These are phyloP conservation scores for Moesziomyces globuligerus DNA, from an alignment of 1,284 basidiomycete genomes.

Conservation along the genomic window DNA sequence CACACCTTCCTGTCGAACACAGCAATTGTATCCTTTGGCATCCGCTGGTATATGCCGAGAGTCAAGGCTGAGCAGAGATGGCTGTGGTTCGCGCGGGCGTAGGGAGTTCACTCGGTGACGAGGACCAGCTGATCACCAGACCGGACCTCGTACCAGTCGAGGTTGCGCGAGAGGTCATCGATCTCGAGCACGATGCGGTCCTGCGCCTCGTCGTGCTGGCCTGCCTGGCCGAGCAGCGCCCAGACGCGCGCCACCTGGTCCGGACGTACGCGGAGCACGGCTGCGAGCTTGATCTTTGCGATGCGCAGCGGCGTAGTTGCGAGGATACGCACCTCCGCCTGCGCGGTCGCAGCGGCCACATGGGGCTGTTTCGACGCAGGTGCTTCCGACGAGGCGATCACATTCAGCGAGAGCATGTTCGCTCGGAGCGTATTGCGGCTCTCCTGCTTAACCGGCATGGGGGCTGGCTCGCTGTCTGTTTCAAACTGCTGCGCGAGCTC, in stretches of 20 bases:
- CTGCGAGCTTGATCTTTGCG: constrained; percentile 39
- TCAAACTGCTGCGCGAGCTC: constrained; percentile 31
- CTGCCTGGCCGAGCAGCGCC: constrained; percentile 34
- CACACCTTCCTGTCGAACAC: no score
- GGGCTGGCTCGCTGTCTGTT: neutral
- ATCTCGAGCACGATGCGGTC: constrained; percentile 41
- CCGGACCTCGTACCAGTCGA: constrained; percentile 49
- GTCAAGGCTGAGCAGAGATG: no score
- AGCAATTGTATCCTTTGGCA: neutral
- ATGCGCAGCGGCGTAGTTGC: constrained; percentile 48
- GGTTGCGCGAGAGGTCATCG: constrained; percentile 34
- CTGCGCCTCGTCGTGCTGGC: neutral
- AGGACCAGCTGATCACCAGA: constrained; percentile 23
- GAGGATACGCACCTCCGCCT: constrained; percentile 17
- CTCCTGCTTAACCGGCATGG: neutral
- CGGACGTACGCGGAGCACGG: constrained; percentile 15
- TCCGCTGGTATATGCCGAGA: no score
- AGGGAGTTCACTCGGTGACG: neutral
- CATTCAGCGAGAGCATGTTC: constrained; percentile 27
- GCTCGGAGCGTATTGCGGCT: constrained; percentile 20
- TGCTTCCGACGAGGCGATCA: constrained; percentile 3
- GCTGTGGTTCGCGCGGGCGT: neutral
- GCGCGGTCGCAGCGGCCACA: neutral
- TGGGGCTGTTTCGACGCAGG: constrained; percentile 2
- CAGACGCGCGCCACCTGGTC: constrained; percentile 26